Conservation (phyloP, 169 alveolate genomes). For the Eimeria tenella region DNA sequence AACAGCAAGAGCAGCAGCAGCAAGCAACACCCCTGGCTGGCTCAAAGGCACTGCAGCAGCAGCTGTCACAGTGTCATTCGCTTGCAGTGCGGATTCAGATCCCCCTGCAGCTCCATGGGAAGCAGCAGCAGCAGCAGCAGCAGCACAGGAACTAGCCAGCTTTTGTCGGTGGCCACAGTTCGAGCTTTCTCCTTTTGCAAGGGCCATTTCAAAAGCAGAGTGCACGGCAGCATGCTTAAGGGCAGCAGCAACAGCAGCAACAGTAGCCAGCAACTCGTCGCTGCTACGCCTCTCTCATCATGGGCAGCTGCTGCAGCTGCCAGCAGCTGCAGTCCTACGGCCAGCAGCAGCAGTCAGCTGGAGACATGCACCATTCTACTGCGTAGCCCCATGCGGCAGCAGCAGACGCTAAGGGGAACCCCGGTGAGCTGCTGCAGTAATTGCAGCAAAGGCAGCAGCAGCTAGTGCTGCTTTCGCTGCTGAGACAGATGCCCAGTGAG, state of each 20-base stretch:
- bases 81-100: background rate
- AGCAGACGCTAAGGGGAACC: background rate
- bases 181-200: background rate
- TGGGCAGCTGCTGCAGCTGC: background rate
- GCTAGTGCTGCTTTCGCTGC: background rate
- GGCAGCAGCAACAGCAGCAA: background rate
- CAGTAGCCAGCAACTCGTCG: background rate
- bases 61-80: background rate
- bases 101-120: background rate
- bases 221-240: background rate
- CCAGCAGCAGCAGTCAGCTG: background rate
- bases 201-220: background rate
- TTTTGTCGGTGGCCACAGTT: no score
- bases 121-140: background rate
- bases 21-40: background rate
- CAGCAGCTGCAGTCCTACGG: background rate
- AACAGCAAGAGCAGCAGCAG: constrained; percentile 15
- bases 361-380: background rate
- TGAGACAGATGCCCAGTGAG: no score
- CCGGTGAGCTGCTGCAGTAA: no score
- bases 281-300: background rate
- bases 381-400: background rate
- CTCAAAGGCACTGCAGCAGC: background rate
- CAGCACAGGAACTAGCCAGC: background rate
- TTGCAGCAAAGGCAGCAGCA: background rate